Conservation (phyloP, 352 stramenopile species). For the Discostella stelligera region DNA sequence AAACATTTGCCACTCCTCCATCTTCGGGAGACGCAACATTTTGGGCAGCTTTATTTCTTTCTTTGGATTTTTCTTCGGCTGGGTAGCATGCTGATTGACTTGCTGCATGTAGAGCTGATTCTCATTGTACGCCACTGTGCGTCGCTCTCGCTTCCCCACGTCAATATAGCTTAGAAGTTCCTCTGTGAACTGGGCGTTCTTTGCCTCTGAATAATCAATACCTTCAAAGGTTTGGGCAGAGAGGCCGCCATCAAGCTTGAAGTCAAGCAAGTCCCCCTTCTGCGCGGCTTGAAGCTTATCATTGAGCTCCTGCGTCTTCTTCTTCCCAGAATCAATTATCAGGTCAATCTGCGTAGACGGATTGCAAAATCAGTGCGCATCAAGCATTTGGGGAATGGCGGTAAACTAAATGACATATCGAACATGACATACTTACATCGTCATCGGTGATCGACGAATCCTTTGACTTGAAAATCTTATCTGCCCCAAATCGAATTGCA, state of each 20-base stretch:
- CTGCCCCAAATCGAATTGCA: slow-evolving; percentile 97
- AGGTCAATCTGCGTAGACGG: slow-evolving; percentile 87
- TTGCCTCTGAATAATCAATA: slow-evolving; percentile 84
- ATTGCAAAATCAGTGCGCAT: slow-evolving; percentile 89
- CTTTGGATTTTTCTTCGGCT: slow-evolving; percentile 68
- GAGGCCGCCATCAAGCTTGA: slow-evolving; percentile 89
- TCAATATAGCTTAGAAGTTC: slow-evolving; percentile 73
- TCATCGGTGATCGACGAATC: slow-evolving; percentile 97
- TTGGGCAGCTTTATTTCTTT: slow-evolving; percentile 81
- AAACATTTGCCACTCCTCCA: slow-evolving; percentile 88
- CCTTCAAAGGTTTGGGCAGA: slow-evolving; percentile 93
- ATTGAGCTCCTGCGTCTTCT: slow-evolving; percentile 79
- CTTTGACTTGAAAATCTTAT: slow-evolving; percentile 95
- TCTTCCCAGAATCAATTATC: slow-evolving; percentile 88
- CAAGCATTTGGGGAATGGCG: neutral
- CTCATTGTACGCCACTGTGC: slow-evolving; percentile 59
- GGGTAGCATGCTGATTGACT: slow-evolving; percentile 76
- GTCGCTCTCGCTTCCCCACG: slow-evolving; percentile 78
- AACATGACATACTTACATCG: slow-evolving; percentile 64
- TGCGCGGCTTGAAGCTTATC: slow-evolving; percentile 83
- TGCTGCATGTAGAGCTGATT: slow-evolving; percentile 65
- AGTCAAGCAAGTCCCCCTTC: slow-evolving; percentile 87
- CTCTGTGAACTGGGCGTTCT: slow-evolving; percentile 78
- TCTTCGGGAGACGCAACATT: slow-evolving; percentile 81
- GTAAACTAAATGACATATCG: neutral